Evolutionary conservation across 2,329 filamentous ascomycete species (phyloP), one percentile per base, ranked within the genome.

Genomic region (Ophiocordyceps polyrhachis-furcata): DNA sequence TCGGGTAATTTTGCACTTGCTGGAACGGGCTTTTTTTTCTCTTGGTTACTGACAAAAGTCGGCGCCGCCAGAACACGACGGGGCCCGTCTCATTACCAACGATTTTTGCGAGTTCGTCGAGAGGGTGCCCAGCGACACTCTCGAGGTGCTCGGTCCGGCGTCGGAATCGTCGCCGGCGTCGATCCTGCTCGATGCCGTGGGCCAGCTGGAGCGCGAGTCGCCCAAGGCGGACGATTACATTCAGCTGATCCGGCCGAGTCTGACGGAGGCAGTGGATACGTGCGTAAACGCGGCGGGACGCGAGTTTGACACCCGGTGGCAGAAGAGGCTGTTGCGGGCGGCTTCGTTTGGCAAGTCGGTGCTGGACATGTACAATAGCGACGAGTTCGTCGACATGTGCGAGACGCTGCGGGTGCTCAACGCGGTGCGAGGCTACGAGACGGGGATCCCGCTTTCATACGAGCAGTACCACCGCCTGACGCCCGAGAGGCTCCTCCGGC

Each of bases 331-430:
- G 1, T 70, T 98, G n/a, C 93, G 93, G 59, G 91, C 91, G 6
- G 91, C 91, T 0, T 96, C 89, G 0, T 96, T 95, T 59, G 91
- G 91, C 49, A 98, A 98, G 61, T 96, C 91, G 0, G 91, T 96
- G 0, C 72, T 98, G 4, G 91, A 96, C 55, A 79, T 96, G 13
- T 98, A 96, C 64, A 95, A 91, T 61, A 95, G 88, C 56, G 91
- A 98, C 56, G 89, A 98, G 51, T 98, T 96, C 62, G 91, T 98
- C 45, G 89, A 96, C 50, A 96, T 95, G 81, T 94, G 87, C 53
- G 89, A 98, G 61, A 91, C 81, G 1, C 66, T 98, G 15, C 81
- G 91, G 15, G 88, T 98, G 0, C 70, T 98, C 42, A 96, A 95
- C 54, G 89, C 89, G 7, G 83, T 89, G 13, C 79, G 91, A 44